Evolutionary conservation across 2,329 filamentous ascomycete genomes (phyloP).

Genomic region (Neonectria faginata): DNA sequence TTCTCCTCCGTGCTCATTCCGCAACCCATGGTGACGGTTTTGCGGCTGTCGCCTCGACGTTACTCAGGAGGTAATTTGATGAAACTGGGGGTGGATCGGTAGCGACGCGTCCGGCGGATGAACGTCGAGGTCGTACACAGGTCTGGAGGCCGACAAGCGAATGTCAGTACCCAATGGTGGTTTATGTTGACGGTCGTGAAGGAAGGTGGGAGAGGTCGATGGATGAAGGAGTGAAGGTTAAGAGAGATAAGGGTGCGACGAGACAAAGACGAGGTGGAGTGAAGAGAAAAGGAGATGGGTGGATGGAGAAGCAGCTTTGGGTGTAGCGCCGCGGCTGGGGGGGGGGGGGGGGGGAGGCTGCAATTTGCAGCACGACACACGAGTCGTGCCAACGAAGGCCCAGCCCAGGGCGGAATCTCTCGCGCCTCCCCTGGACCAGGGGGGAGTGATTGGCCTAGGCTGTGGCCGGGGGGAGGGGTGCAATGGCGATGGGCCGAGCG

Average conservation of each 20-base stretch:
- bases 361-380: slow-evolving; percentile 49
- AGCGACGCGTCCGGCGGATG: slow-evolving; percentile 36
- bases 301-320: slow-evolving; percentile 44
- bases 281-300: slow-evolving; percentile 49
- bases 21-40: slow-evolving; percentile 89
- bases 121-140: slow-evolving; percentile 35
- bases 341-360: slow-evolving; percentile 45
- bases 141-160: slow-evolving; percentile 31
- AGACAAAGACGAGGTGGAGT: slow-evolving; percentile 43
- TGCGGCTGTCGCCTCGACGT: slow-evolving; percentile 36
- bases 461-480: slow-evolving; percentile 38
- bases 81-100: slow-evolving; percentile 25
- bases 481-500: slow-evolving; percentile 32
- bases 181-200: slow-evolving; percentile 37
- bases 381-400: slow-evolving; percentile 48
- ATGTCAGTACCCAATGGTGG: slow-evolving; percentile 33
- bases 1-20: slow-evolving; percentile 99
- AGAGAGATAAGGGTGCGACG: slow-evolving; percentile 38
- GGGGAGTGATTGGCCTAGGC: slow-evolving; percentile 38
- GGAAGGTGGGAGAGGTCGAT: slow-evolving; percentile 36
- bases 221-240: slow-evolving; percentile 37
- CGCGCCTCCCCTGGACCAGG: slow-evolving; percentile 47
- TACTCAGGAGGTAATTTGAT: slow-evolving; percentile 28
- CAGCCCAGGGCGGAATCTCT: slow-evolving; percentile 47
- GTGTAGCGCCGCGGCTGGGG: slow-evolving; percentile 45